Base-by-base conservation (phyloP, 1,139 yeast species). In the Candida mesenterica region DNA sequence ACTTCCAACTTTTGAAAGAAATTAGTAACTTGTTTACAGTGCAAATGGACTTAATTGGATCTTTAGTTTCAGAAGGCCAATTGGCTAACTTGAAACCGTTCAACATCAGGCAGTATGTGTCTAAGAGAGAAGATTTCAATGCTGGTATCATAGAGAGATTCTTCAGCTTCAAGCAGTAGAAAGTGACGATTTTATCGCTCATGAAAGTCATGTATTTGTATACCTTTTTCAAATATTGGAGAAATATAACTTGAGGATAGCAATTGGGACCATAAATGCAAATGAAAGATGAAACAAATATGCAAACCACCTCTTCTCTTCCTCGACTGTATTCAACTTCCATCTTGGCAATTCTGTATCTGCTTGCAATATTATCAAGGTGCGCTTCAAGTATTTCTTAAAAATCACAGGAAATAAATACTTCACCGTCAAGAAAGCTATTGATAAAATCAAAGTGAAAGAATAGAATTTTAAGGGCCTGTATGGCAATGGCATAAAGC, bases 11-110 rank as follows among this genome's bases (percentile, higher is more conserved):
- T 8, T 63, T 90, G 44, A 80, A 88, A 52, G 96, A 89, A 46
- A 77, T 90, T 42, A 90, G 94, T 25, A 88, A 87, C 51, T 65
- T 90, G 45, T 90, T 82, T 55, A 84, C 95, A 0, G 95, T 87
- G 10, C 89, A 82, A 53, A 65, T 72, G 7, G 65, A 65, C 36
- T 75, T 87, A 49, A 68, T 90, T 41, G 81, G 80, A 44, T 85
- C 95, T 1, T 72, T 90, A 52, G 79, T 90, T 2, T 78, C 84
- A 30, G 96, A 89, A 49, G 95, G 96, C 2, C 86, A 81, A 49
- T 66, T 90, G 45, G 80, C 82, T 1, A 74, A 69, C 38, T 70
- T 90, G 54, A 83, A 82, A 53, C 82, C 85, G 4, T 74, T 71
- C 38, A 68, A 82, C 10, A 66, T 89, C 19, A 72, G 85, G 38